Evolutionary conservation across 2,329 filamentous ascomycete species (phyloP).

Genomic region (Verticillium dahliae): DNA sequence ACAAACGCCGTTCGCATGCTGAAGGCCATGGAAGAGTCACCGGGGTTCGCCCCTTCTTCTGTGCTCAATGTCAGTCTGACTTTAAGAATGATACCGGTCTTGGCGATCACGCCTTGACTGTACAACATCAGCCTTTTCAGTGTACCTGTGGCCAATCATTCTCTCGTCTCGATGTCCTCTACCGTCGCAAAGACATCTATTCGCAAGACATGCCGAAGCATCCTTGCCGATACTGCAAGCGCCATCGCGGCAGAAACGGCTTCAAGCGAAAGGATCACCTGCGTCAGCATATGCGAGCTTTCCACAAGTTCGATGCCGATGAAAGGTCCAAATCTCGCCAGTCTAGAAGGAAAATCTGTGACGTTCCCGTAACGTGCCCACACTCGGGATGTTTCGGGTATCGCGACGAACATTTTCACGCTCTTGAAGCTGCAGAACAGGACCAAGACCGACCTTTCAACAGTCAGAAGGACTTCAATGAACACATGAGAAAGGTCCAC

Average conservation of each 20-base stretch:
- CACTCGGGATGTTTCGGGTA: constrained; percentile 14
- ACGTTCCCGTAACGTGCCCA: constrained; percentile 12
- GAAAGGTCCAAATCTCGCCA: neutral
- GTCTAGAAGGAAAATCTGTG: neutral
- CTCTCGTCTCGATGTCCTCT: constrained; percentile 17
- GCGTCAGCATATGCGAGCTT: constrained; percentile 25
- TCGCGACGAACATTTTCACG: constrained; percentile 6
- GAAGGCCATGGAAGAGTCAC: neutral
- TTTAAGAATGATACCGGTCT: neutral
- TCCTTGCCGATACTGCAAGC: constrained; percentile 24
- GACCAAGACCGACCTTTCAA: constrained; percentile 8
- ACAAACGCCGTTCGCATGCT: neutral
- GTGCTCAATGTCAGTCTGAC: neutral
- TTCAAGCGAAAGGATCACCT: constrained; percentile 31
- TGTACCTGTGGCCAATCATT: constrained; percentile 19
- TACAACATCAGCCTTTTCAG: constrained; percentile 11
- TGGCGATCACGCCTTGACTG: neutral
- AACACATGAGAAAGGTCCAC: constrained; percentile 28
- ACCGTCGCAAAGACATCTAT: constrained; percentile 16
- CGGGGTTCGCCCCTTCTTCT: neutral
- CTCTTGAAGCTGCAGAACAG: constrained; percentile 8
- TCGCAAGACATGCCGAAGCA: constrained; percentile 11
- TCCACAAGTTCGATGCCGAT: constrained; percentile 23
- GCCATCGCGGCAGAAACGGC: constrained; percentile 20
- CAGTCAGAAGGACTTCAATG: constrained; percentile 19